Conservation (phyloP, 2,329 filamentous ascomycete species). For the Nothophaeocryptopus gaeumannii region DNA sequence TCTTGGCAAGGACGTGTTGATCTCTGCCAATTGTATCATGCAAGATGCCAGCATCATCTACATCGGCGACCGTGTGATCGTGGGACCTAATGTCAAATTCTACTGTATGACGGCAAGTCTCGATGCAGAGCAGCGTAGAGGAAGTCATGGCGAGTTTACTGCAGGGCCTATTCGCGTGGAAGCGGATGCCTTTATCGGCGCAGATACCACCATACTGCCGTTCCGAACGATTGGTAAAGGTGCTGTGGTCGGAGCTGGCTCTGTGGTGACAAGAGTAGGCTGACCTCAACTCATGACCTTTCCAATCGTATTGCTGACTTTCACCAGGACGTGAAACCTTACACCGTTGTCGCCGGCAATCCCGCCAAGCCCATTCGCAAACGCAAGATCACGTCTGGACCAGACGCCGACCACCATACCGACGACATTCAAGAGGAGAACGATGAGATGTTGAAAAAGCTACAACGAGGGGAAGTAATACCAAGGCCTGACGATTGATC, state of each 20-base stretch:
- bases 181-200: conserved; percentile 65
- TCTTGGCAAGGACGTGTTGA: conserved; percentile 79
- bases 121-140: conserved; percentile 66
- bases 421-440: conserved; percentile 31
- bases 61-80: conserved; percentile 70
- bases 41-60: conserved; percentile 80
- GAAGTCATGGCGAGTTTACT: conserved; percentile 67
- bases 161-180: conserved; percentile 74
- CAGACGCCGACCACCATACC: conserved; percentile 24
- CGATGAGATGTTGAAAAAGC: conserved; percentile 21
- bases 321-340: conserved; percentile 45
- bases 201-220: conserved; percentile 59
- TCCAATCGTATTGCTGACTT: not conserved
- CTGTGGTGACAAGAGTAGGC: conserved; percentile 55
- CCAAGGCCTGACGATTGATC: conserved; percentile 6
- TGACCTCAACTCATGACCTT: conserved; percentile 31
- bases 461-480: conserved; percentile 16
- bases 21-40: conserved; percentile 80
- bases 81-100: conserved; percentile 81
- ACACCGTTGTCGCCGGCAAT: conserved; percentile 48
- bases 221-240: conserved; percentile 54
- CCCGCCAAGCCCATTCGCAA: conserved; percentile 35
- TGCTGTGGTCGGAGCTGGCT: conserved; percentile 53
- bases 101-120: conserved; percentile 71
- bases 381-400: conserved; percentile 24